Evolutionary conservation across 345 rosid genomes (phyloP).

Genomic region (Eutrema yunnanense): DNA sequence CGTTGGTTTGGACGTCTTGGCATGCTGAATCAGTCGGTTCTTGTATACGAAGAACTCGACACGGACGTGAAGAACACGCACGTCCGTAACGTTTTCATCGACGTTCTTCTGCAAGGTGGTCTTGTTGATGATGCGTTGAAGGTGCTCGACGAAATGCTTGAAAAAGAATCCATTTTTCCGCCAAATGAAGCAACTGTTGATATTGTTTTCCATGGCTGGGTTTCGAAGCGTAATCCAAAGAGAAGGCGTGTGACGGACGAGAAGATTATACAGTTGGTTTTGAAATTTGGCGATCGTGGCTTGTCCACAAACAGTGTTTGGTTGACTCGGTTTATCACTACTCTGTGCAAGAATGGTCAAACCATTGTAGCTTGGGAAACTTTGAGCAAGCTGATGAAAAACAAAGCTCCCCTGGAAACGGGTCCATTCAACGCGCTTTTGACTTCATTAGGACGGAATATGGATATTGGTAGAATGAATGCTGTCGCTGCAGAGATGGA

Average conservation of each 20-base stretch:
- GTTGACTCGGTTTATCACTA: slow-evolving; percentile 38
- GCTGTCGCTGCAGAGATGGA: slow-evolving; percentile 44
- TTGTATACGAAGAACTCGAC: slow-evolving; percentile 38
- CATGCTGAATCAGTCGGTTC: slow-evolving; percentile 37
- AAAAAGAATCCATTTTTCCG: slow-evolving; percentile 21
- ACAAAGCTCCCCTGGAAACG: slow-evolving; percentile 35
- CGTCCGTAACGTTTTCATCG: slow-evolving; percentile 35
- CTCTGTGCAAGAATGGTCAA: slow-evolving; percentile 38
- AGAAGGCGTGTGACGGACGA: slow-evolving; percentile 29
- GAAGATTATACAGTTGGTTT: slow-evolving; percentile 34
- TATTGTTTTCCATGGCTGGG: slow-evolving; percentile 35
- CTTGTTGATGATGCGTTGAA: slow-evolving; percentile 44
- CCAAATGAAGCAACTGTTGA: slow-evolving; percentile 38
- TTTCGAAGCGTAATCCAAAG: slow-evolving; percentile 1
- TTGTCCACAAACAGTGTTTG: slow-evolving; percentile 41
- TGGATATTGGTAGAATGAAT: slow-evolving; percentile 49
- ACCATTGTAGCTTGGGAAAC: slow-evolving; percentile 39
- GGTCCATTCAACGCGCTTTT: slow-evolving; percentile 56
- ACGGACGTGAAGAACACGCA: slow-evolving; percentile 28
- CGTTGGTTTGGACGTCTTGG: slow-evolving; percentile 37
- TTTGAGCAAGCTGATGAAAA: slow-evolving; percentile 35
- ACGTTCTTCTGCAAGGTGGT: slow-evolving; percentile 25
- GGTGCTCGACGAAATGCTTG: slow-evolving; percentile 77
- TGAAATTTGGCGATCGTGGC: slow-evolving; percentile 32
- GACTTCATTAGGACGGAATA: slow-evolving; percentile 40